Evolutionary conservation across 345 rosid species (phyloP), one percentile per base, ranked within the genome.

Genomic region (Bretschneidera sinensis): DNA sequence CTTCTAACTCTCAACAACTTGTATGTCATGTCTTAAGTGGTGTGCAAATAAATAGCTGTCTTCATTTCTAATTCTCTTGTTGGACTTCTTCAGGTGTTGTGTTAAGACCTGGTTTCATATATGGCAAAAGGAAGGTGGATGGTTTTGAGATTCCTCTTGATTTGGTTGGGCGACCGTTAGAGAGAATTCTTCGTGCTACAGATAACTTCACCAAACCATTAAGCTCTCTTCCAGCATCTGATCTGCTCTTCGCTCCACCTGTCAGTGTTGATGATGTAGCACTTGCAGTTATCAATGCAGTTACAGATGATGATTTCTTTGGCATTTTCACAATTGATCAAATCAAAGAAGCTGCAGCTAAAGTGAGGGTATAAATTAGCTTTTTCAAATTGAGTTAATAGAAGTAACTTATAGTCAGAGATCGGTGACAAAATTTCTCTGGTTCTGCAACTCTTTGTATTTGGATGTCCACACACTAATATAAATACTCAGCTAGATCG

Each of bases 321-420:
- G 97, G 98, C 53, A 61, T 85, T 70, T 85, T 89, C 84, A 87
- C 96, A 17, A 89, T 92, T 2, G 94, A 92, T 64, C 97, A 92
- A 78, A 92, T 92, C 76, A 92, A 89, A 76, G 90, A 89, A 79
- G 96, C 88, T 16, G 97, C 98, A 10, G 82, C 88, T 9, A 85
- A 84, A 64, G 78, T 79, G 61, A 83, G 66, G 71, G 85, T n/a
- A n/a, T n/a, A n/a, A n/a, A 35, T 31, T 16, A 20, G 23, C 13
- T 22, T 55, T 17, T n/a, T n/a, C n/a, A n/a, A 3, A 16, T 55
- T 55, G 1, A 17, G 4, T 24, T 31, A 0, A 25, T 16, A 55
- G 34, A 17, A 10, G 45, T 25, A 55, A n/a, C n/a, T n/a, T n/a
- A 25, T n/a, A n/a, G n/a, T n/a, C n/a, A n/a, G n/a, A n/a, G n/a